These are phyloP conservation scores for Rhododendron kiyosumense DNA, from an alignment of 148 eudicot species.

Conservation along the genomic window DNA sequence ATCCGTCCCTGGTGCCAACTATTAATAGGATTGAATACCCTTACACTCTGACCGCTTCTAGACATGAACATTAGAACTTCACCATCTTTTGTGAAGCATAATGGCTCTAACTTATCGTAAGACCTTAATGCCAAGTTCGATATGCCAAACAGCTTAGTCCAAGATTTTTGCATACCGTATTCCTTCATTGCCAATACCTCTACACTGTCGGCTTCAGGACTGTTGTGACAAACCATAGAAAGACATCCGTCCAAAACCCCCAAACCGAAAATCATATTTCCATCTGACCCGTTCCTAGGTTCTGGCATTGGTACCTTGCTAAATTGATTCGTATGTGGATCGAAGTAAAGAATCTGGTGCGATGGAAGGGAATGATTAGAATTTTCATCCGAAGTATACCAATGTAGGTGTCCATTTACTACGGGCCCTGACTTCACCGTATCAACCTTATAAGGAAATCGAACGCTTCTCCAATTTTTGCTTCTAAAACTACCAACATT, in stretches of 20 bases:
- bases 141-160: neutral
- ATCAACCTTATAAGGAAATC: neutral
- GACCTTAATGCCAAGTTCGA: neutral
- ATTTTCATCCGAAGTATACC: neutral
- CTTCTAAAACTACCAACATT: neutral
- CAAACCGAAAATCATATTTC: neutral
- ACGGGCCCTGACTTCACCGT: neutral
- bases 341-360: neutral
- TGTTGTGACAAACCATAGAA: neutral
- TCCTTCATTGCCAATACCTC: slow-evolving; percentile 7
- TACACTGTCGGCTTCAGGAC: neutral
- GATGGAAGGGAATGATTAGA: too few relatives aligned
- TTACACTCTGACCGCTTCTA: too few relatives aligned
- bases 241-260: neutral
- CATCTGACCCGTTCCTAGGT: too few relatives aligned
- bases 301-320: neutral
- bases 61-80: neutral
- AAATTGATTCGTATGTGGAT: too few relatives aligned
- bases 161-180: neutral
- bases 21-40: neutral
- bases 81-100: neutral
- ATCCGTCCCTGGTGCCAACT: too few relatives aligned
- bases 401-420: neutral
- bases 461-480: neutral
- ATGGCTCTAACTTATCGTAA: neutral